Evolutionary conservation across 1,139 yeast species (phyloP).

Genomic region (Scheffersomyces titani): DNA sequence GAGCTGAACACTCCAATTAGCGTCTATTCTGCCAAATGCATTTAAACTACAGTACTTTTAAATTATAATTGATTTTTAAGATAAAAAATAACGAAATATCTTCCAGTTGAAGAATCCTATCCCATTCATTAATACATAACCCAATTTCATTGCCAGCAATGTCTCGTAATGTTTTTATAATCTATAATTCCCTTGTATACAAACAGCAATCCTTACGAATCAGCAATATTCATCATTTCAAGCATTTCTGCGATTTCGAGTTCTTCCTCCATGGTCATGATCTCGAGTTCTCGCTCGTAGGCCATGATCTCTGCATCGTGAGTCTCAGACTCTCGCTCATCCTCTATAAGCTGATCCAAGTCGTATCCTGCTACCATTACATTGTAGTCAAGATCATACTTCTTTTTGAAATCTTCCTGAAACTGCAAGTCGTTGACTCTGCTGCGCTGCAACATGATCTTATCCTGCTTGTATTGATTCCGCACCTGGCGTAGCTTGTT

Average conservation of each 20-base stretch:
- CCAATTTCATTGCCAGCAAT: background rate
- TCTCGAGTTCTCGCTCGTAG: constrained; percentile 18
- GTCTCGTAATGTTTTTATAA: background rate
- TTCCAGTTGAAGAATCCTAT: background rate
- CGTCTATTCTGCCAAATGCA: background rate
- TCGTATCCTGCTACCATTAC: constrained; percentile 20
- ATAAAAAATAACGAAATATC: background rate
- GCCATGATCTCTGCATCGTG: constrained; percentile 8
- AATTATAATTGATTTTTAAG: no score
- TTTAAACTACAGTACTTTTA: background rate
- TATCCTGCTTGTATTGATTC: constrained; percentile 28
- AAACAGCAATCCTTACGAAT: background rate
- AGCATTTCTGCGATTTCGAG: constrained; percentile 23
- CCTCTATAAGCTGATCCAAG: constrained; percentile 30
- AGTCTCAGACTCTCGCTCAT: constrained; percentile 23
- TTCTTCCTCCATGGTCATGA: constrained; percentile 18
- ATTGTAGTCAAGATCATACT: constrained; percentile 19
- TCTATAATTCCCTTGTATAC: background rate
- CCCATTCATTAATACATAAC: background rate
- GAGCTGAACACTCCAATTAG: no score
- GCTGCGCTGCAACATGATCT: constrained; percentile 24
- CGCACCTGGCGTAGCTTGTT: constrained; percentile 28
- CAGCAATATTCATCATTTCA: background rate
- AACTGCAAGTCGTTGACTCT: constrained; percentile 25
- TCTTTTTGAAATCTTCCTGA: constrained; percentile 14